Evolutionary conservation across 495 filamentous ascomycete genomes (phyloP).

Genomic region (Penicillium malachiteum): DNA sequence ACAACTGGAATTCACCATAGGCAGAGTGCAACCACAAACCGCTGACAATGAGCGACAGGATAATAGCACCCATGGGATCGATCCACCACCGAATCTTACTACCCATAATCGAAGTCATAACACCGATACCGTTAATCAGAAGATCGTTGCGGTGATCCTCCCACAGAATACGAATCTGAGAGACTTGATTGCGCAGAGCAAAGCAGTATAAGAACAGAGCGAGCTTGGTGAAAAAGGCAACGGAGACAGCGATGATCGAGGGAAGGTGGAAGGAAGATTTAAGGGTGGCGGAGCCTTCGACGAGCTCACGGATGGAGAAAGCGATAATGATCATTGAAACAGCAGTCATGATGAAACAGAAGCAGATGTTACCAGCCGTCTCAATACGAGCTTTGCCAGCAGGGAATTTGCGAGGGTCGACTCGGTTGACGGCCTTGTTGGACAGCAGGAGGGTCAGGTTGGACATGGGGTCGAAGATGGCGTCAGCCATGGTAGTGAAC

Average conservation of each 20-base stretch:
- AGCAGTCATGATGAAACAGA: conserved; percentile 94
- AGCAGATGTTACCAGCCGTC: conserved; percentile 93
- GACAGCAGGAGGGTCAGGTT: conserved; percentile 86
- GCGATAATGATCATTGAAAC: conserved; percentile 91
- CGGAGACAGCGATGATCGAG: conserved; percentile 80
- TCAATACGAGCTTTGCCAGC: conserved; percentile 94
- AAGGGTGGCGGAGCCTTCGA: conserved; percentile 34
- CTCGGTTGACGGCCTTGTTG: conserved; percentile 82
- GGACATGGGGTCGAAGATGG: conserved; percentile 90
- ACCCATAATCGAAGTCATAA: conserved; percentile 84
- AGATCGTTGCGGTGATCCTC: conserved; percentile 87
- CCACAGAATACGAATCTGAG: conserved; percentile 91
- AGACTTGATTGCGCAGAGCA: conserved; percentile 82
- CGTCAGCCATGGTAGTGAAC: conserved; percentile 97
- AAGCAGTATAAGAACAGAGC: conserved; percentile 88
- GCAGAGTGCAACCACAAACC: conserved; percentile 80
- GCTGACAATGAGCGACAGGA: conserved; percentile 74
- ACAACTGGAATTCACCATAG: conserved; percentile 83
- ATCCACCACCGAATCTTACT: conserved; percentile 91
- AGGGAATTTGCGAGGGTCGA: conserved; percentile 88
- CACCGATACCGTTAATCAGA: conserved; percentile 87
- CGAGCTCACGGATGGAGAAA: conserved; percentile 72
- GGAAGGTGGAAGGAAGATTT: conserved; percentile 73
- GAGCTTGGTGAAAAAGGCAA: conserved; percentile 84
- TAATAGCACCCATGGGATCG: conserved; percentile 87